Evolutionary conservation across 352 stramenopile species (phyloP), one percentile per base, ranked within the genome.

Genomic region (Phytopythium kandeliae): DNA sequence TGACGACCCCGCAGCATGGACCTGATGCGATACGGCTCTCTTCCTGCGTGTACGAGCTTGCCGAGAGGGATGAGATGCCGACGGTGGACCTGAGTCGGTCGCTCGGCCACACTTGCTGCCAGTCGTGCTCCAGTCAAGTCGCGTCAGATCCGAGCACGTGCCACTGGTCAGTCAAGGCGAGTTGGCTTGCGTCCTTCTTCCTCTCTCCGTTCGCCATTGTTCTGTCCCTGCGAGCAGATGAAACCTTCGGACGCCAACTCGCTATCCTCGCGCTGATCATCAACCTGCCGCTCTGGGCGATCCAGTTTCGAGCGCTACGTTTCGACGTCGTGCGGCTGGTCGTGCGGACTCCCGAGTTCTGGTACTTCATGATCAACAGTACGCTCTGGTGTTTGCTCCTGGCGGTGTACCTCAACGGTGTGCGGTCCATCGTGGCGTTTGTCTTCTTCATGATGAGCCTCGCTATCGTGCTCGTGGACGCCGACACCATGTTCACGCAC

Each of bases 341-440:
- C 4, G 8, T 64, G 12, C 24, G 31, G 25, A 57, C 48, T 13
- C 62, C 62, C 12, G 60, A 68, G 24, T 64, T 68, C 16, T 61
- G 51, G 56, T 68, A 64, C 42, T 58, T 54, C 25, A 30, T 43
- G 24, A 13, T 45, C 3, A 46, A 38, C 37, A 68, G 53, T 15
- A 17, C 51, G 24, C 8, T 46, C 1, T 61, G 51, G 25, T 57
- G 45, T 19, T 37, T 35, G 25, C n/a, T 56, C 1, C 26, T 62
- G 4, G 59, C 19, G 4, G 22, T 52, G 10, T 50, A 59, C 34
- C 28, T 67, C 26, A 51, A 56, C 21, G 59, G 60, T n/a, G 6
- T 46, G 9, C 54, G 59, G 19, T 47, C 44, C 2, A 2, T 51
- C 25, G 10, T 54, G 17, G 35, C 25, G 13, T 22, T 51, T 9